Conservation (phyloP, 2,329 filamentous ascomycete genomes). For the Tricladium varicosporioides region DNA sequence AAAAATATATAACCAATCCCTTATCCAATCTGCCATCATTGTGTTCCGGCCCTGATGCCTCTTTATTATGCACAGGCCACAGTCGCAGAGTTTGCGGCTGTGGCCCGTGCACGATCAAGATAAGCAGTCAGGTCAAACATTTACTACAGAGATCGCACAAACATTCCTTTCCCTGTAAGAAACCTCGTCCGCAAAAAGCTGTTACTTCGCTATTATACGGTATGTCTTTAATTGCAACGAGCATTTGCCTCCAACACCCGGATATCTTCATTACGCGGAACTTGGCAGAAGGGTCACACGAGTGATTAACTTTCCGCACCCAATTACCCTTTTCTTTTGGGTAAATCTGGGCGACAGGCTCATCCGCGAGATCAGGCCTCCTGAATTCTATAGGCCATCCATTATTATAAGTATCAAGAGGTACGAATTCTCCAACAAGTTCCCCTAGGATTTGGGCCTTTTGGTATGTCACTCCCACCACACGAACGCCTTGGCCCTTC, state of each 20-base stretch:
- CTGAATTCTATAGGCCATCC: slow-evolving; percentile 9
- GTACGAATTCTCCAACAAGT: slow-evolving; percentile 10
- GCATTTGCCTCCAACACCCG: slow-evolving; percentile 7
- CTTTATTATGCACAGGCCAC: slow-evolving; percentile 1
- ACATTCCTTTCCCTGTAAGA: slow-evolving; percentile 9
- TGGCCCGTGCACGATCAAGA: neutral
- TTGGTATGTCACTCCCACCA: neutral
- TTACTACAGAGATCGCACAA: neutral
- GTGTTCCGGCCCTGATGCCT: too few species aligned
- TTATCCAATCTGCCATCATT: too few species aligned
- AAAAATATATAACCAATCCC: too few species aligned
- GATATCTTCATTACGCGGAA: slow-evolving; percentile 11
- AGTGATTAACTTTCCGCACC: slow-evolving; percentile 11
- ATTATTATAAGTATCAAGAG: slow-evolving; percentile 4
- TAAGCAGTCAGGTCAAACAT: too few species aligned
- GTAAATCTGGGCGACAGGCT: slow-evolving; percentile 11
- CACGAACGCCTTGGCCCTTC: slow-evolving; percentile 8
- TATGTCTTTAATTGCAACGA: slow-evolving; percentile 11
- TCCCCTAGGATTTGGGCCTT: slow-evolving; percentile 9
- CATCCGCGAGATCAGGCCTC: slow-evolving; percentile 8
- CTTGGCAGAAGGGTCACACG: slow-evolving; percentile 3
- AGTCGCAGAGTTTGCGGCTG: neutral
- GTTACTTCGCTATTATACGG: slow-evolving; percentile 7
- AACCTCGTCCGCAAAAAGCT: slow-evolving; percentile 2
- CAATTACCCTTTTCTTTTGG: slow-evolving; percentile 5